Evolutionary conservation across 139 green algal genomes (phyloP).

Genomic region (Auxenochlorella pyrenoidosa): DNA sequence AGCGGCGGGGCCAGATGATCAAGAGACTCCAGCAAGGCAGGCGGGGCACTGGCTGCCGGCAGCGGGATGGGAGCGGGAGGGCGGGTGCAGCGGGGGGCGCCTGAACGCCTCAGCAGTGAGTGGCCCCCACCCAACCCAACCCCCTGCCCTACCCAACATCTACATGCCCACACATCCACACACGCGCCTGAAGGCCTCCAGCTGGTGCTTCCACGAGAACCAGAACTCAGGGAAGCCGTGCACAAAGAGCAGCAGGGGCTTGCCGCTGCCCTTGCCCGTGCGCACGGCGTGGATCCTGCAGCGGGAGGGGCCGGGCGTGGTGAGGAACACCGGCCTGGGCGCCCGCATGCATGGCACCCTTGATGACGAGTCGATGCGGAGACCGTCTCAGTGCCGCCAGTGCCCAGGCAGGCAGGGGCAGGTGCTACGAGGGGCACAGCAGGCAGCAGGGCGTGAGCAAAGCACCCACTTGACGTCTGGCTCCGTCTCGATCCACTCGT

Average conservation of each 20-base stretch:
- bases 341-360: no score
- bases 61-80: neutral
- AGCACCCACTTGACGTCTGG: slow-evolving; percentile 2
- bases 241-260: slow-evolving; percentile 72
- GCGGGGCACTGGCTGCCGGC: no score
- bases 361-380: no score
- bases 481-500: slow-evolving; percentile 4
- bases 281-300: slow-evolving; percentile 29
- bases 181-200: slow-evolving; percentile 39
- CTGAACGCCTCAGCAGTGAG: slow-evolving; percentile 46
- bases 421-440: neutral
- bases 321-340: no score
- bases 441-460: no score
- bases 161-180: slow-evolving; percentile 57
- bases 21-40: neutral
- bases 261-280: slow-evolving; percentile 31
- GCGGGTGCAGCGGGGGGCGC: neutral
- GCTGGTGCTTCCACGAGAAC: slow-evolving; percentile 51
- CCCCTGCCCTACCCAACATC: no score
- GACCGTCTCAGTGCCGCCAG: no score
- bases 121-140: no score
- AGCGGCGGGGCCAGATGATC: no score
- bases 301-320: neutral
- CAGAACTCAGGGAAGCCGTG: slow-evolving; percentile 77
- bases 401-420: no score